These are phyloP conservation scores for Hyphodiscus sp. DNA, from an alignment of 2,329 filamentous ascomycete genomes.

Conservation along the genomic window DNA sequence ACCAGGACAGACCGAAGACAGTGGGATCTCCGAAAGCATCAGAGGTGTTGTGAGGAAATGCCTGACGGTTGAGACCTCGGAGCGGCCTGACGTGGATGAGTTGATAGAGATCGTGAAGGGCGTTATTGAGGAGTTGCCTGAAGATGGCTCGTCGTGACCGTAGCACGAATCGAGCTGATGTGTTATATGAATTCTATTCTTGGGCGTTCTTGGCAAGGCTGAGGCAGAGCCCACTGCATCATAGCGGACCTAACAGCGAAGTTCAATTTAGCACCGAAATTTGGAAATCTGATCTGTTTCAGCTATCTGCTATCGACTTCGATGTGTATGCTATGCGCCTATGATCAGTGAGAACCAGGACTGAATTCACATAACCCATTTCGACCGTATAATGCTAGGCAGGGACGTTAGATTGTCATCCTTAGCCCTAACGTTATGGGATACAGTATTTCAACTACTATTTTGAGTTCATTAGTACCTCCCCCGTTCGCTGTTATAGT, in stretches of 20 bases:
- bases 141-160: conserved; percentile 40
- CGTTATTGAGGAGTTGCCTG: conserved; percentile 61
- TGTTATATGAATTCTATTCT: background rate
- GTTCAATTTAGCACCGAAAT: background rate
- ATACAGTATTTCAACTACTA: no score
- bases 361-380: background rate
- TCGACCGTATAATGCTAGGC: conserved; percentile 34
- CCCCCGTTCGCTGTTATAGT: no score
- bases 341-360: background rate
- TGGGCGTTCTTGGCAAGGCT: background rate
- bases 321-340: background rate
- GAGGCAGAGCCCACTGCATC: background rate
- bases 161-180: background rate
- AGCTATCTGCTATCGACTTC: background rate
- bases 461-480: no score
- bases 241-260: background rate
- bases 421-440: no score
- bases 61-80: conserved; percentile 76
- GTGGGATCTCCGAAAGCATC: conserved; percentile 69
- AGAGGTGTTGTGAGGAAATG: conserved; percentile 85
- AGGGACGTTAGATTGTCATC: conserved; percentile 35
- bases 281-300: background rate
- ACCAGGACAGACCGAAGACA: conserved; percentile 28
- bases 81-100: conserved; percentile 81
- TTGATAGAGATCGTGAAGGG: conserved; percentile 72